These are phyloP conservation scores for Rutstroemia sp. DNA, from an alignment of 2,329 filamentous ascomycete species.

Conservation along the genomic window DNA sequence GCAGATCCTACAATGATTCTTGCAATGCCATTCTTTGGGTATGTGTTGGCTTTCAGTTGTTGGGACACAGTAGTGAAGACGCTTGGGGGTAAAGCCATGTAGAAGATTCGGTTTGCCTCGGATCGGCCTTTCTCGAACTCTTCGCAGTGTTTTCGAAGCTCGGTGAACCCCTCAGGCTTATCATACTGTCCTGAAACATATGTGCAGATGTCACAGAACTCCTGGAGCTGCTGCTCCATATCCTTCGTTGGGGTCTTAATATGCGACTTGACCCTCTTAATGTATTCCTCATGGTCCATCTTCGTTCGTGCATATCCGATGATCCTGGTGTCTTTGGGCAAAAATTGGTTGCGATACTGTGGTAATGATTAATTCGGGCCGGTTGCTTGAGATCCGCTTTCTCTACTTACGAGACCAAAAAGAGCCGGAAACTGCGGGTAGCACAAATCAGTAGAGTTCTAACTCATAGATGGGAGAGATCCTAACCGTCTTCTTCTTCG, in stretches of 20 bases:
- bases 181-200: constrained; percentile 98
- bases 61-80: constrained; percentile 98
- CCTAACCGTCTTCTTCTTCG: constrained; percentile 97
- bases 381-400: background rate
- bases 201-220: constrained; percentile 81
- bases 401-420: constrained; percentile 80
- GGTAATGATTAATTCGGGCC: constrained; percentile 12
- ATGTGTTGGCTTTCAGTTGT: constrained; percentile 95
- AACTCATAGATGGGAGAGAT: background rate
- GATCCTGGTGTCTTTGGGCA: constrained; percentile 92
- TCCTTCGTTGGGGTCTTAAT: constrained; percentile 99
- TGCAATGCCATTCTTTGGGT: constrained; percentile 82
- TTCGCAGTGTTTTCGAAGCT: constrained; percentile 77
- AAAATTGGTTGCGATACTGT: constrained; percentile 97
- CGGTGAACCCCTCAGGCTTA: constrained; percentile 86
- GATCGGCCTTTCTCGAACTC: constrained; percentile 74
- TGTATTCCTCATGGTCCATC: constrained; percentile 96
- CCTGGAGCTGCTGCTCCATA: constrained; percentile 86
- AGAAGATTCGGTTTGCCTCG: constrained; percentile 90
- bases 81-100: constrained; percentile 96
- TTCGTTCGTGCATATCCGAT: constrained; percentile 98
- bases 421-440: constrained; percentile 78
- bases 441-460: constrained; percentile 16
- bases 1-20: constrained; percentile 73
- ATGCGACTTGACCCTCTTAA: constrained; percentile 91